Percentiles rank a stretch among this genome's conserved stretches.
phyloP scores from a whole-genome alignment of 352 stramenopile species.

The Globisporangium nodosum region DNA sequence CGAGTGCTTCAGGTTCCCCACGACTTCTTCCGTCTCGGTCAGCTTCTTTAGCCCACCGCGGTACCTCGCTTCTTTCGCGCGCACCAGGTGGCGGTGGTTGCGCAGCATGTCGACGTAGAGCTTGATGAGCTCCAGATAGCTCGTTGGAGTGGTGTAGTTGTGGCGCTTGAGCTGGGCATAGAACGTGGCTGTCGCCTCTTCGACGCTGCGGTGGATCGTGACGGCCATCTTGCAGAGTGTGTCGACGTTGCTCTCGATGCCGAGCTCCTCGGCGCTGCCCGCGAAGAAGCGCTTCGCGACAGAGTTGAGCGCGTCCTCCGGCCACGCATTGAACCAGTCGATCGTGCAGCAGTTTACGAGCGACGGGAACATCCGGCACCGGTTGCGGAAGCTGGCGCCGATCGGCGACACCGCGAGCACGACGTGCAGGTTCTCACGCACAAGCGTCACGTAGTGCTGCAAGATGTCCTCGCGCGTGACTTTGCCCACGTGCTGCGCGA shows the following conservation, averaged over 20 bases:
- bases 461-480: constrained; percentile 82
- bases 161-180: constrained; percentile 83
- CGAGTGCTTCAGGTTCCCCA: constrained; percentile 88
- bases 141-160: constrained; percentile 95
- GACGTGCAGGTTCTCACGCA: constrained; percentile 92
- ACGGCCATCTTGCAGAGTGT: constrained; percentile 90
- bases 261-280: constrained; percentile 72
- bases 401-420: constrained; percentile 93
- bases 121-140: constrained; percentile 94
- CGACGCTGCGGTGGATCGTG: constrained; percentile 90
- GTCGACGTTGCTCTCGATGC: constrained; percentile 86
- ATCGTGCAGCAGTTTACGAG: constrained; percentile 94
- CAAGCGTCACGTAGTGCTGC: constrained; percentile 86
- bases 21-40: constrained; percentile 90
- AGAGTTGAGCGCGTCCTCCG: constrained; percentile 89
- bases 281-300: constrained; percentile 90
- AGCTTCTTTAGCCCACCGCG: constrained; percentile 90
- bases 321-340: constrained; percentile 96
- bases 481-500: constrained; percentile 74
- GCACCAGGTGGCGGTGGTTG: constrained; percentile 79
- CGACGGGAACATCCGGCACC: constrained; percentile 93
- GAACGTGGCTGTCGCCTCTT: constrained; percentile 73
- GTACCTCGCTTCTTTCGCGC: constrained; percentile 77
- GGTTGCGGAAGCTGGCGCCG: constrained; percentile 87
- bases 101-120: constrained; percentile 91